Percentiles rank a stretch among this genome's conserved stretches.
Evolutionary conservation across 352 stramenopile species (phyloP).

Genomic region (Globisporangium orthogonon): DNA sequence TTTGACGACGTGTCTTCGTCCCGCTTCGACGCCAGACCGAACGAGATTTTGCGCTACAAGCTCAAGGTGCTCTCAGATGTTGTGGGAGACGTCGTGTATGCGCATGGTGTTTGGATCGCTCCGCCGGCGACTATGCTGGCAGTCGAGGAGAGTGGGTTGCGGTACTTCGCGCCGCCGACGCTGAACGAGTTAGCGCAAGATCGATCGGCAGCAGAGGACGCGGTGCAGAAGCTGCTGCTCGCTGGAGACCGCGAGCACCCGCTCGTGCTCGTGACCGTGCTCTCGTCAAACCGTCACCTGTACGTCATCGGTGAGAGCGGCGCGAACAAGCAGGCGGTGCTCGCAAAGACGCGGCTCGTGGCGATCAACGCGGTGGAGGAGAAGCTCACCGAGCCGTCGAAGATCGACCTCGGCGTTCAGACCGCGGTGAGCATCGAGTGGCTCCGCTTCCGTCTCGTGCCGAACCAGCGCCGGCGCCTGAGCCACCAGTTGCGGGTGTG

Average conservation of each 20-base stretch:
- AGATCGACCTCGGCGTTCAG: conserved; percentile 56
- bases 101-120: conserved; percentile 59
- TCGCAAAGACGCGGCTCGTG: conserved; percentile 35
- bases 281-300: conserved; percentile 36
- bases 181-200: neutral
- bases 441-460: conserved; percentile 51
- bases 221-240: conserved; percentile 26
- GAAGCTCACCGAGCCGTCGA: conserved; percentile 49
- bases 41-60: conserved; percentile 74
- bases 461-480: conserved; percentile 45
- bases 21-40: conserved; percentile 43
- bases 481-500: conserved; percentile 55
- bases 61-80: conserved; percentile 62
- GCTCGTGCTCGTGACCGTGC: conserved; percentile 36
- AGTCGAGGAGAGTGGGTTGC: conserved; percentile 15
- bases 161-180: conserved; percentile 13
- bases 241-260: conserved; percentile 18
- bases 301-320: conserved; percentile 50
- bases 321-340: conserved; percentile 30
- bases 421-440: conserved; percentile 29
- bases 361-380: conserved; percentile 64
- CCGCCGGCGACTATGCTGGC: conserved; percentile 17
- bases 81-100: conserved; percentile 45
- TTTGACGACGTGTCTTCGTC: conserved; percentile 20
- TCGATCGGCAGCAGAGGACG: conserved; percentile 10